Evolutionary conservation across 306 rosid genomes (phyloP).

Genomic region (Casuarina equisetifolia): DNA sequence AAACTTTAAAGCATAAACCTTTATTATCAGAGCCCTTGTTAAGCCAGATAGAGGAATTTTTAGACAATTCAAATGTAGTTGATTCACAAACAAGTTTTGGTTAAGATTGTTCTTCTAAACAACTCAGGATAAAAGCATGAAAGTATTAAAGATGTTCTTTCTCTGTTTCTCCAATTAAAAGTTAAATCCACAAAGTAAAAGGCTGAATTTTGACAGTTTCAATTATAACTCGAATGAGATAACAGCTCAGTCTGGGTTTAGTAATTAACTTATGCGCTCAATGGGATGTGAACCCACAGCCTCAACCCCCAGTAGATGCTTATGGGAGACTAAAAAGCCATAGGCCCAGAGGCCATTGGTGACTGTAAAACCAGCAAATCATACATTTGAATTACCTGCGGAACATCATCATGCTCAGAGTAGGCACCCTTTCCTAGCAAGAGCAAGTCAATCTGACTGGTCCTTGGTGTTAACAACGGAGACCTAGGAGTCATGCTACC

Average conservation of each 20-base stretch:
- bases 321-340: not conserved
- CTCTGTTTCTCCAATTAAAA: not conserved
- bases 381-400: conserved; percentile 57
- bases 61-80: too few relatives aligned
- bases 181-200: not conserved
- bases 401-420: conserved; percentile 89
- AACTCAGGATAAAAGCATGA: not conserved
- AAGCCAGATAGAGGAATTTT: too few relatives aligned
- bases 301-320: not conserved
- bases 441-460: conserved; percentile 90
- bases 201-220: not conserved
- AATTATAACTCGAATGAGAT: not conserved
- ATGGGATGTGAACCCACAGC: not conserved
- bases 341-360: not conserved
- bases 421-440: conserved; percentile 93
- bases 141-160: not conserved
- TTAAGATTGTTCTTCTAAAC: not conserved
- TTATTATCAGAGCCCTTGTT: too few relatives aligned
- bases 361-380: not conserved
- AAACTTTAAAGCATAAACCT: not conserved
- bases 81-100: not conserved
- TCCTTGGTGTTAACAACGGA: conserved; percentile 93
- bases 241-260: not conserved
- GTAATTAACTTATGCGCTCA: not conserved
- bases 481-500: conserved; percentile 99